These are phyloP conservation scores for Rhododendron henanense DNA, from an alignment of 148 eudicot species.

Conservation along the genomic window DNA sequence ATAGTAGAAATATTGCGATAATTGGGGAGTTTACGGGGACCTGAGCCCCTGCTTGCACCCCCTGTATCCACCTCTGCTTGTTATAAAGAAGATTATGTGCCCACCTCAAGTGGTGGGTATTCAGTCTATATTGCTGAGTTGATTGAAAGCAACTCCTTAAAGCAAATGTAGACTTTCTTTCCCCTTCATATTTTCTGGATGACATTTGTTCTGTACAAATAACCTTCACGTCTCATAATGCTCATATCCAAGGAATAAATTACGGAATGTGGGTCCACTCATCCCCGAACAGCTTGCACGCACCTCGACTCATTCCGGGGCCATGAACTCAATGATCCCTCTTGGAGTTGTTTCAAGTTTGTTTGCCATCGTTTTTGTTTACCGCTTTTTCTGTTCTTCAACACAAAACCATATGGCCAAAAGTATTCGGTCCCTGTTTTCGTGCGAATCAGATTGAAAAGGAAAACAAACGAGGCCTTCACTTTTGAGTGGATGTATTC, in stretches of 20 bases:
- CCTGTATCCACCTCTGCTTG: neutral
- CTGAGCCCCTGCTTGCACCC: too few species aligned
- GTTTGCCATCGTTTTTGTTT: neutral
- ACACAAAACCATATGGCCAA: neutral
- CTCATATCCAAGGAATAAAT: neutral
- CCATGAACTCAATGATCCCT: neutral
- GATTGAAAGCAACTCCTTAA: slow-evolving; percentile 4
- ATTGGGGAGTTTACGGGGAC: too few species aligned
- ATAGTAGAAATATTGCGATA: too few species aligned
- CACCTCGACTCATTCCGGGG: too few species aligned
- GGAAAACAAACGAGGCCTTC: neutral
- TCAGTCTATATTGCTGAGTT: neutral
- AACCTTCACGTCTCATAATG: neutral
- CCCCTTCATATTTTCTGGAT: neutral
- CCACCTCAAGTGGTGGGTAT: neutral
- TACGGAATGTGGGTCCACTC: neutral
- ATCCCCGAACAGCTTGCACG: neutral
- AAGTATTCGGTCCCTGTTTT: neutral
- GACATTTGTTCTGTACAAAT: too few species aligned
- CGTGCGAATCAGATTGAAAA: neutral
- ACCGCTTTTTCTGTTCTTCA: neutral
- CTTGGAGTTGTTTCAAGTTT: neutral
- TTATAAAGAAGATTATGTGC: neutral
- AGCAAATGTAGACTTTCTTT: neutral
- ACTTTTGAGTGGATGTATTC: neutral